phyloP scores from a whole-genome alignment of 169 alveolate genomes.

The Babesia bovis region DNA sequence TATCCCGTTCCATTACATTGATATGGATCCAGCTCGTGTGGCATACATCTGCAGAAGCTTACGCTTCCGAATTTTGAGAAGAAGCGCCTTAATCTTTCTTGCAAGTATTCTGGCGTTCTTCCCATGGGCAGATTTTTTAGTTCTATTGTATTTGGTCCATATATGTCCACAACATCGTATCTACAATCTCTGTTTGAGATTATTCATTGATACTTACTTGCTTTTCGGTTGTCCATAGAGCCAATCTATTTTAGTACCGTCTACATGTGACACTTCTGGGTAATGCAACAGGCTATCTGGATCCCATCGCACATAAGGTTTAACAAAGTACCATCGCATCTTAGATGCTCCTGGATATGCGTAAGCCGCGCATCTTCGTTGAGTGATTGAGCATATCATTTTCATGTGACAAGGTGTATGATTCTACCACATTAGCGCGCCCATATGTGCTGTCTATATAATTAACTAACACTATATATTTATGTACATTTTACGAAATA shows the following conservation, averaged over 20 bases:
- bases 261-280: constrained; percentile 57
- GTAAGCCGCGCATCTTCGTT: constrained; percentile 35
- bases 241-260: constrained; percentile 55
- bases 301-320: constrained; percentile 59
- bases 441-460: neutral
- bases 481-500: constrained; percentile 2
- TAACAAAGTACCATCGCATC: constrained; percentile 64
- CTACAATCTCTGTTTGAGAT: constrained; percentile 3
- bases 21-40: constrained; percentile 86
- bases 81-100: constrained; percentile 82
- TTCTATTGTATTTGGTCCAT: constrained; percentile 80
- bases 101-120: constrained; percentile 86
- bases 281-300: constrained; percentile 48
- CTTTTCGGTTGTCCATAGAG: constrained; percentile 48
- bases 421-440: neutral
- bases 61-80: constrained; percentile 84
- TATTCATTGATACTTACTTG: constrained; percentile 25
- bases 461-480: neutral
- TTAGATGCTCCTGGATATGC: constrained; percentile 61
- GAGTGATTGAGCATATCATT: constrained; percentile 2
- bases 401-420: neutral
- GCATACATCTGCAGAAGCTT: constrained; percentile 75
- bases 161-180: constrained; percentile 69
- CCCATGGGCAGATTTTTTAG: constrained; percentile 80
- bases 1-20: constrained; percentile 82